A percentile compares a stretch with the other conserved stretches of the same genome.
phyloP scores from a whole-genome alignment of 495 filamentous ascomycete species.

The Bryoglossum gracile region DNA sequence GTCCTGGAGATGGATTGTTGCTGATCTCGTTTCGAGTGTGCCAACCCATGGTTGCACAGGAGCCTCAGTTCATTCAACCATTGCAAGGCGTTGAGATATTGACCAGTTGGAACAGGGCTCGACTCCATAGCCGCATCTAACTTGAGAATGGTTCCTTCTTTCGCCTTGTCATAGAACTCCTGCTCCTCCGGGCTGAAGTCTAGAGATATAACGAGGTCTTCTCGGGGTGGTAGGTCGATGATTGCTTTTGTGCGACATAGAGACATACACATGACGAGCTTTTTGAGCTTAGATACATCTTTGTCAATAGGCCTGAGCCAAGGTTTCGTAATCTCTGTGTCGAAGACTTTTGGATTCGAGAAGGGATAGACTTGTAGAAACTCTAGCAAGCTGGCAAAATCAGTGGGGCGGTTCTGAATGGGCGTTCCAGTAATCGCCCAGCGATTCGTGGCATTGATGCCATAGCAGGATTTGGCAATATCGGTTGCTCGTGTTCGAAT shows the following conservation, averaged over 20 bases:
- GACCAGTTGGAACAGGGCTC: background rate
- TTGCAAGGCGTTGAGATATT: slow-evolving; percentile 26
- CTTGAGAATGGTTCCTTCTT: slow-evolving; percentile 14
- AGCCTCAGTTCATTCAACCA: slow-evolving; percentile 35
- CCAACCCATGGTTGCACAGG: slow-evolving; percentile 34
- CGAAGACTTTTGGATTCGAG: slow-evolving; percentile 25
- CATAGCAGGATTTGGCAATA: slow-evolving; percentile 23
- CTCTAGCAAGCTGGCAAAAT: slow-evolving; percentile 26
- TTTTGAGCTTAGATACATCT: slow-evolving; percentile 31
- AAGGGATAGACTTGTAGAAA: slow-evolving; percentile 30
- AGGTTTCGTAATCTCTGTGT: slow-evolving; percentile 18
- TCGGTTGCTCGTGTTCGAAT: slow-evolving; percentile 29
- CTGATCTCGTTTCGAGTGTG: slow-evolving; percentile 20
- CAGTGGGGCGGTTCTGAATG: slow-evolving; percentile 29
- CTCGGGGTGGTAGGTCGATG: slow-evolving; percentile 27
- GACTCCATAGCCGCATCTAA: slow-evolving; percentile 1
- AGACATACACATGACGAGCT: slow-evolving; percentile 28
- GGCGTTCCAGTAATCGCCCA: slow-evolving; percentile 33
- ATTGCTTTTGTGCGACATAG: slow-evolving; percentile 32
- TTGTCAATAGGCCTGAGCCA: slow-evolving; percentile 32
- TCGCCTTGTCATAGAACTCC: slow-evolving; percentile 25
- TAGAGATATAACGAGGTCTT: slow-evolving; percentile 24
- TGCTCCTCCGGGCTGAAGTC: slow-evolving; percentile 29
- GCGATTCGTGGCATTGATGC: slow-evolving; percentile 22
- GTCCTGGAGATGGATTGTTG: background rate